Conservation (phyloP, 108 stramenopile species). For the Pseudonitzschia delicatissima region DNA sequence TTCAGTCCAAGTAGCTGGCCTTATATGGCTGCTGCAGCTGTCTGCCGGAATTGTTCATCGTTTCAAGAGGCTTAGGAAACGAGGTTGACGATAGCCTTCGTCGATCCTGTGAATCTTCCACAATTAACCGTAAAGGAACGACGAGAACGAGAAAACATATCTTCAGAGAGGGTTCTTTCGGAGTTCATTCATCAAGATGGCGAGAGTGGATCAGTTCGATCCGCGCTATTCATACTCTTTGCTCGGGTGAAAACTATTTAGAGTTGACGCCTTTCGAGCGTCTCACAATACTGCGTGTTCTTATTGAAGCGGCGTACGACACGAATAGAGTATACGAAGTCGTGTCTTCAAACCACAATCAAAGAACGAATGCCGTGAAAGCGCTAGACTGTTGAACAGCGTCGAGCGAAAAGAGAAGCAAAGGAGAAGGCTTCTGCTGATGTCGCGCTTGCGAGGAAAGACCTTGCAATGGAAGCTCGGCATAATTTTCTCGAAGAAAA, state of each 20-base stretch:
- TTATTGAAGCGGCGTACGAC: conserved; percentile 86
- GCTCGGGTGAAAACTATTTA: conserved; percentile 63
- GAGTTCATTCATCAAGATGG: conserved; percentile 41
- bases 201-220: conserved; percentile 46
- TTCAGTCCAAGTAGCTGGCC: conserved; percentile 73
- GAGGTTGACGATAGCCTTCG: conserved; percentile 82
- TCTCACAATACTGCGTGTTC: conserved; percentile 63
- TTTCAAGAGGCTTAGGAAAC: conserved; percentile 74
- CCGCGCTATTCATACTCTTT: conserved; percentile 40
- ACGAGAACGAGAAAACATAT: conserved; percentile 56
- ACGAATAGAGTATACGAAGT: conserved; percentile 58
- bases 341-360: conserved; percentile 79
- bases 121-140: conserved; percentile 69
- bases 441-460: conserved; percentile 71
- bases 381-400: conserved; percentile 72
- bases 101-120: conserved; percentile 48
- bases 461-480: conserved; percentile 65
- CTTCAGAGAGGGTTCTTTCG: conserved; percentile 57
- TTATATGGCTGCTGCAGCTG: conserved; percentile 69
- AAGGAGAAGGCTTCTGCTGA: conserved; percentile 70
- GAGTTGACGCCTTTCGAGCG: conserved; percentile 55
- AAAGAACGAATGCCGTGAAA: conserved; percentile 75
- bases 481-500: conserved; percentile 78
- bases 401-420: conserved; percentile 71
- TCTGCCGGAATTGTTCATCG: conserved; percentile 66